Conservation (phyloP, 2,329 filamentous ascomycete species). For the Cladorrhinum sp. region DNA sequence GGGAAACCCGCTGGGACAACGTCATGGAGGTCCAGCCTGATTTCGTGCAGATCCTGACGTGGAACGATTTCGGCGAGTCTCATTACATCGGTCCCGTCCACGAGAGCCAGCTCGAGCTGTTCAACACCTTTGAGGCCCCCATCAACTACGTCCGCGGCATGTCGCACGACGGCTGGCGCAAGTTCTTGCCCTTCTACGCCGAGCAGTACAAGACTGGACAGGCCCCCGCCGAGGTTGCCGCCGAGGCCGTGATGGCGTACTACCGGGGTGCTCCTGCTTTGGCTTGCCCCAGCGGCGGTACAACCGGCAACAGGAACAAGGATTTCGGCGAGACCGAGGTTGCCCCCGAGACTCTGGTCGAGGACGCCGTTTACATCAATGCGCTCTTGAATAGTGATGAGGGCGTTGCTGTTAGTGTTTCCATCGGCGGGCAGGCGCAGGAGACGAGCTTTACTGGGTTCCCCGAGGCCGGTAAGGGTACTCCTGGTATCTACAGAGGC, state of each 20-base stretch:
- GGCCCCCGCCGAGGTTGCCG: constrained; percentile 13
- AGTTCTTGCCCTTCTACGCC: constrained; percentile 50
- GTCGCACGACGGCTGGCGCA: constrained; percentile 49
- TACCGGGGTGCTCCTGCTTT: constrained; percentile 32
- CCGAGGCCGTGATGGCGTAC: constrained; percentile 32
- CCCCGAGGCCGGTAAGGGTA: constrained; percentile 14
- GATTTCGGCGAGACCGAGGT: constrained; percentile 13
- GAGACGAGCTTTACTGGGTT: neutral
- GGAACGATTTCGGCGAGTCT: constrained; percentile 54
- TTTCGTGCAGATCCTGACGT: constrained; percentile 36
- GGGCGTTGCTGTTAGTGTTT: constrained; percentile 15
- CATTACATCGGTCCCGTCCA: constrained; percentile 51
- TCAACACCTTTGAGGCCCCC: constrained; percentile 40
- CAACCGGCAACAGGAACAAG: constrained; percentile 28
- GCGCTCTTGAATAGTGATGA: constrained; percentile 16
- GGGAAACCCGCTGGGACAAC: constrained; percentile 57
- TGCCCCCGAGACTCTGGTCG: constrained; percentile 16
- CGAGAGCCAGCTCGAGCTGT: constrained; percentile 34
- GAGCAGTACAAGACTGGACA: constrained; percentile 46
- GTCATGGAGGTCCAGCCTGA: constrained; percentile 41
- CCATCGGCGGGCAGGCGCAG: constrained; percentile 14
- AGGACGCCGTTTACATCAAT: constrained; percentile 22
- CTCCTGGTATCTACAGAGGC: constrained; percentile 21
- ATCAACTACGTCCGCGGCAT: constrained; percentile 45
- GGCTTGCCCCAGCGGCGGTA: constrained; percentile 32